phyloP scores from a whole-genome alignment of 2,329 filamentous ascomycete species.

The Rugonectria rugulosa region DNA sequence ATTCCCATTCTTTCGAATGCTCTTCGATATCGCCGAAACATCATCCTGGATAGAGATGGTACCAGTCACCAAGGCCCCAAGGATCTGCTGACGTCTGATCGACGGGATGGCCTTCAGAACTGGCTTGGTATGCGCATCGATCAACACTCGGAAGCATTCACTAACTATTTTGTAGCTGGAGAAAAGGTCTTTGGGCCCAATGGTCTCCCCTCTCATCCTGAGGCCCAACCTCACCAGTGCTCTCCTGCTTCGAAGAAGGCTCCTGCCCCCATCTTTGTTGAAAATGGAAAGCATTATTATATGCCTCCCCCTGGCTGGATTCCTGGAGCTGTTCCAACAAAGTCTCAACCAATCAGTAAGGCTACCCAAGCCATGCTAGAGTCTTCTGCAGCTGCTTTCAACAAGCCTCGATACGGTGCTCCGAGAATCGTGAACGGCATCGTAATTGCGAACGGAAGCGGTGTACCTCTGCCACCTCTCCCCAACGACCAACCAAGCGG shows the following conservation, averaged over 20 bases:
- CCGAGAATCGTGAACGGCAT: neutral
- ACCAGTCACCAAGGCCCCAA: conserved; percentile 24
- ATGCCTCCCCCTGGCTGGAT: conserved; percentile 21
- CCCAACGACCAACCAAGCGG: no score
- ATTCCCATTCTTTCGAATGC: conserved; percentile 43
- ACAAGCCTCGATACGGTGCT: neutral
- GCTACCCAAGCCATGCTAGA: conserved; percentile 40
- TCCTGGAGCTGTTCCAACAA: neutral
- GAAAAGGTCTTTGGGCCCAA: conserved; percentile 36
- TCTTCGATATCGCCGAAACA: conserved; percentile 42
- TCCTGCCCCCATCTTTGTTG: conserved; percentile 25
- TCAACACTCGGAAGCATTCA: neutral
- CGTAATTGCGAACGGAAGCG: conserved; percentile 24
- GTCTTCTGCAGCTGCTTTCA: conserved; percentile 37
- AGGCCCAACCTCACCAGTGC: conserved; percentile 27
- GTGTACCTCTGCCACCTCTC: neutral
- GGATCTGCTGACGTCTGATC: conserved; percentile 39
- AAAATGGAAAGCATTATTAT: conserved; percentile 39
- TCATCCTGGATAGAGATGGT: conserved; percentile 32
- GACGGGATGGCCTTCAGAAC: conserved; percentile 40
- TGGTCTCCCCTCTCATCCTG: conserved; percentile 42
- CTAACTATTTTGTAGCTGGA: conserved; percentile 39
- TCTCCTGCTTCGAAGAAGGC: conserved; percentile 30
- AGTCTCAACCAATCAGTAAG: conserved; percentile 17
- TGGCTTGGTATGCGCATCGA: conserved; percentile 45